phyloP scores from a whole-genome alignment of 208 protist genomes.

The Acanthamoeba polyphaga region DNA sequence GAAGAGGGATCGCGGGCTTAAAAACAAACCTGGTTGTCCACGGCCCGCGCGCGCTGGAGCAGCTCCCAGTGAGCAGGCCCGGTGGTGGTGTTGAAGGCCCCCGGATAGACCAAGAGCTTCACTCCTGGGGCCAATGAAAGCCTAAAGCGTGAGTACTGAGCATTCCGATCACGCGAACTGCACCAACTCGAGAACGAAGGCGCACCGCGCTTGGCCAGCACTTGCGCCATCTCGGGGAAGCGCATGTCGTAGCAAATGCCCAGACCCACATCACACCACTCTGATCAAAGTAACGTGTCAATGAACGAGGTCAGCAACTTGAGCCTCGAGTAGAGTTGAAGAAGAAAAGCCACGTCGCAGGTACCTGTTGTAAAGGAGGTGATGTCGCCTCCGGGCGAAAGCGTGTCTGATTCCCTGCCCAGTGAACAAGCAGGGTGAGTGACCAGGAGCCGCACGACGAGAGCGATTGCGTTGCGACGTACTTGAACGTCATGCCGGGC shows the following conservation, averaged over 20 bases:
- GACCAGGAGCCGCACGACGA: not conserved
- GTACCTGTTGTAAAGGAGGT: conserved; percentile 46
- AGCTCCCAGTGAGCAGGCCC: conserved; percentile 99
- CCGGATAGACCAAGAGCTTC: conserved; percentile 96
- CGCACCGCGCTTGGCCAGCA: conserved; percentile 76
- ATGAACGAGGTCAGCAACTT: too few species aligned
- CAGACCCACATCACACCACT: conserved; percentile 94
- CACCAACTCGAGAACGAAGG: not conserved
- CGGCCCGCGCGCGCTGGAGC: conserved; percentile 91
- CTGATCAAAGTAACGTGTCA: not conserved
- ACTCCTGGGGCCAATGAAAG: conserved; percentile 78
- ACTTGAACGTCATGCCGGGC: conserved; percentile 68
- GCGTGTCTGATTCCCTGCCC: conserved; percentile 56
- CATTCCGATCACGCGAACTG: not conserved
- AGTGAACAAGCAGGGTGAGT: not conserved
- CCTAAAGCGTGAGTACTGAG: not conserved
- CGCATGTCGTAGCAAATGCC: conserved; percentile 99
- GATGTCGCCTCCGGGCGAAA: conserved; percentile 17
- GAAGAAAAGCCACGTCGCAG: too few species aligned
- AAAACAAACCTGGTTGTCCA: conserved; percentile 91
- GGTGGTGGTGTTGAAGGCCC: conserved; percentile 99
- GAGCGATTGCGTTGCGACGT: not conserved
- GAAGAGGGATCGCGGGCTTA: conserved; percentile 50
- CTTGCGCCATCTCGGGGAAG: conserved; percentile 95
- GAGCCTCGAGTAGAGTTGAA: not conserved